A percentile compares a stretch with the other conserved stretches of the same genome.
These are phyloP conservation scores for Neurospora sp. DNA, from an alignment of 495 filamentous ascomycete genomes.

Conservation along the genomic window DNA sequence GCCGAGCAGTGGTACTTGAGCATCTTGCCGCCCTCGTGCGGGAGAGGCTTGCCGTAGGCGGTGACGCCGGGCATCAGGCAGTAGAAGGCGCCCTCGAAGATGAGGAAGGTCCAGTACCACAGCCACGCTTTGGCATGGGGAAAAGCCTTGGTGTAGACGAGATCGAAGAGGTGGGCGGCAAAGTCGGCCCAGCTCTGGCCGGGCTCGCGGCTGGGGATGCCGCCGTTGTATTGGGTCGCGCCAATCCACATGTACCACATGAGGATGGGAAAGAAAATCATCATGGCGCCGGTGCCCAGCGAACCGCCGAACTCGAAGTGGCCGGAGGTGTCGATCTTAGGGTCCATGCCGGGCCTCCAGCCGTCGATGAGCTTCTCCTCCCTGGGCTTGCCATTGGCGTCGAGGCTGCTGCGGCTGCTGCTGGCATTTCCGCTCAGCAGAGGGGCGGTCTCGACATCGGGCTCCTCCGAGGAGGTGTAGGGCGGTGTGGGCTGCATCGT, in stretches of 20 bases:
- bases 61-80: slow-evolving; percentile 75
- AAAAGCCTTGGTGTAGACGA: slow-evolving; percentile 74
- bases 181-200: slow-evolving; percentile 62
- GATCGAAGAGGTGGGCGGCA: slow-evolving; percentile 48
- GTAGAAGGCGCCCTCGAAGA: slow-evolving; percentile 76
- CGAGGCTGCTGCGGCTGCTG: slow-evolving; percentile 13
- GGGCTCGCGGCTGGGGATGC: slow-evolving; percentile 56
- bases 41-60: slow-evolving; percentile 74
- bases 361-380: slow-evolving; percentile 49
- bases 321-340: slow-evolving; percentile 68
- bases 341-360: slow-evolving; percentile 58
- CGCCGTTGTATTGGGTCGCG: slow-evolving; percentile 79
- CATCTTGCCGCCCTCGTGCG: slow-evolving; percentile 70
- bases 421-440: slow-evolving; percentile 10
- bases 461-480: slow-evolving; percentile 18
- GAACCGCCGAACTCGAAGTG: slow-evolving; percentile 87
- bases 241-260: slow-evolving; percentile 99
- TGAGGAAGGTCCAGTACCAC: slow-evolving; percentile 87
- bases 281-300: slow-evolving; percentile 65
- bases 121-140: slow-evolving; percentile 71
- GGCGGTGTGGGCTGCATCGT: slow-evolving; percentile 13
- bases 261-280: slow-evolving; percentile 81
- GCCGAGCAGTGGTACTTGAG: slow-evolving; percentile 90
- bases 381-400: slow-evolving; percentile 16
- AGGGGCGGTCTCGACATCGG: slow-evolving; percentile 17